Evolutionary conservation across 129 eudicot species (phyloP), one percentile per base, ranked within the genome.

Genomic region (Flaveria bidentis): DNA sequence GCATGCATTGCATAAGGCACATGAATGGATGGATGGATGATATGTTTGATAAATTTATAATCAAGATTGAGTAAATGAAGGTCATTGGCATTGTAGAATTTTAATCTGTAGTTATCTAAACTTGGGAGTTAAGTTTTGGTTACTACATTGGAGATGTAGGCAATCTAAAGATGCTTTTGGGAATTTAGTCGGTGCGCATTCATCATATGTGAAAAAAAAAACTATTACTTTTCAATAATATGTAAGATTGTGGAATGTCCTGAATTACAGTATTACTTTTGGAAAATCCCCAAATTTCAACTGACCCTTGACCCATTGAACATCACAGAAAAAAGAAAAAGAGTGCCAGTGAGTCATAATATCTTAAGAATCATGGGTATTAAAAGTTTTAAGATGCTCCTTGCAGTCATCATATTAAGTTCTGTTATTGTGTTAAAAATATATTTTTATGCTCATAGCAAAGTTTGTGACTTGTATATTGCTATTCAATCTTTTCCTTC

Each of bases 1-100:
- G 71, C 51, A 66, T 66, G 26, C 71, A 39, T 58, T 49, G 74
- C 74, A 47, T 36, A 70, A 70, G 16, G 16, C 16, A 47, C 44
- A 26, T 69, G 74, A 25, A 14, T 47, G 4, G 47, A 14, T 44
- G 49, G 20, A 45, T 69, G 42, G 58, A 68, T 69, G 6, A 20
- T 7, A 2, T 60, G 67, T 23, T 23, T 60, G 67, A 25, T 60
- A 60, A 57, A 3, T 10, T 23, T 3, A 25, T 20, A 23, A 58
- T 9, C 36, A 22, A 58, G 15, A 58, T 58, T 23, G 30, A 53
- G 18, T 17, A 20, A 16, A 6, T 53, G 60, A 53, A 18, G n/a
- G 67, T 60, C 41, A 23, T 25, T 22, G 17, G 67, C 41, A 3
- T 60, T 23, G 39, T 60, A 60, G 25, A 13, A 26, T 25, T 6